phyloP scores from a whole-genome alignment of 1,139 yeast species.

The Taphrina wiesneri region DNA sequence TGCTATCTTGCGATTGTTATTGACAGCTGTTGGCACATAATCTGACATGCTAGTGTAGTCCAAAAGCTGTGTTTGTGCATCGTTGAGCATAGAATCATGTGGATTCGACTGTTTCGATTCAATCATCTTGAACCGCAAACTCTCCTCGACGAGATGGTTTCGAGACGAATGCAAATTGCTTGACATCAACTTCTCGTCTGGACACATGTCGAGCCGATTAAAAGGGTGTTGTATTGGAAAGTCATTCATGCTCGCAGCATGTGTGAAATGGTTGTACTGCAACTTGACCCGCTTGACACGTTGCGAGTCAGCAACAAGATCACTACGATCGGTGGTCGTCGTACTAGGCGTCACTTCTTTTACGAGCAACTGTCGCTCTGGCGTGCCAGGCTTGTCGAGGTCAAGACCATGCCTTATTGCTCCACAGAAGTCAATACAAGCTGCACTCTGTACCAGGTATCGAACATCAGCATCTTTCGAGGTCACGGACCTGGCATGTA shows the following conservation, averaged over 20 bases:
- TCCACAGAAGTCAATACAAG: neutral
- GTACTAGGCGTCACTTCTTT: conserved; percentile 1
- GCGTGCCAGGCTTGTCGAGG: neutral
- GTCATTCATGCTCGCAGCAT: neutral
- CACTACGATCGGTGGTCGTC: neutral
- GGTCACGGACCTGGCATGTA: conserved; percentile 10
- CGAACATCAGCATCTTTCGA: neutral
- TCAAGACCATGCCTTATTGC: neutral
- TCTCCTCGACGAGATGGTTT: neutral
- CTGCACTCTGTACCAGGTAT: neutral
- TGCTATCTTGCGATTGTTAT: neutral
- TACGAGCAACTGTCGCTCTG: neutral
- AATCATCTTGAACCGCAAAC: neutral
- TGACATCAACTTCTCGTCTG: neutral
- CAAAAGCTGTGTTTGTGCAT: neutral
- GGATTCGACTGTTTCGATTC: neutral
- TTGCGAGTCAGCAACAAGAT: conserved; percentile 13
- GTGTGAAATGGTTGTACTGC: neutral
- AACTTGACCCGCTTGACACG: neutral
- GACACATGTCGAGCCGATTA: neutral
- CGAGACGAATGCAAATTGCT: neutral
- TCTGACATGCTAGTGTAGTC: neutral
- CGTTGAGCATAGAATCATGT: neutral
- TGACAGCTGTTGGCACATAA: neutral
- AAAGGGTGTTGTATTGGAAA: neutral